phyloP scores from a whole-genome alignment of 306 rosid genomes.

The Quercus alba region DNA sequence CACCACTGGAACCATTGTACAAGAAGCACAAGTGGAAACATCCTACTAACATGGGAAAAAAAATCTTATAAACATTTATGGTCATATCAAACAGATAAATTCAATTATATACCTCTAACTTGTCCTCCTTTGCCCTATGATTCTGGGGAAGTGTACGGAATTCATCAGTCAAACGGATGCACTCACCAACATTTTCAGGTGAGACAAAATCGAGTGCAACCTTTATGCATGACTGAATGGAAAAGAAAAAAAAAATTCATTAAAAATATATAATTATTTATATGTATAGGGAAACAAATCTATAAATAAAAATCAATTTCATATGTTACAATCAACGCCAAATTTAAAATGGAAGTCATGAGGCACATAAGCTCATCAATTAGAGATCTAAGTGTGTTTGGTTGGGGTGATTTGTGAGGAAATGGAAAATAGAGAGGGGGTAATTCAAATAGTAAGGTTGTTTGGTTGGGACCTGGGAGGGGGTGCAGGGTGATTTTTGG shows the following conservation, averaged over 20 bases:
- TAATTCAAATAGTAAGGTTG: too few species aligned
- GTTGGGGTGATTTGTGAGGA: too few species aligned
- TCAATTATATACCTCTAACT: slow-evolving; percentile 54
- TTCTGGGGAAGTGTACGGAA: slow-evolving; percentile 69
- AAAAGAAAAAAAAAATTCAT: neutral
- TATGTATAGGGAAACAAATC: neutral
- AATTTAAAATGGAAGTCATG: too few species aligned
- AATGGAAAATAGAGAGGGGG: too few species aligned
- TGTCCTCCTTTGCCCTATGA: slow-evolving; percentile 72
- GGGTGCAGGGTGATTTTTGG: too few species aligned
- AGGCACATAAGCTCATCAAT: too few species aligned
- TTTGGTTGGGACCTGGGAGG: too few species aligned
- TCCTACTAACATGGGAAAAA: neutral
- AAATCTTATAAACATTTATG: too few species aligned
- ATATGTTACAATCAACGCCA: neutral
- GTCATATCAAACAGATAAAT: neutral
- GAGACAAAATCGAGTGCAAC: slow-evolving; percentile 91
- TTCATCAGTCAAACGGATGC: slow-evolving; percentile 68
- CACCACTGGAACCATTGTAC: neutral
- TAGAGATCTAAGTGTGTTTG: too few species aligned
- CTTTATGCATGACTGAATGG: slow-evolving; percentile 75
- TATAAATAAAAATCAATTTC: neutral
- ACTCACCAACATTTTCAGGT: slow-evolving; percentile 79
- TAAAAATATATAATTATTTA: neutral
- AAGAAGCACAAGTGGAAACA: neutral